Conservation (phyloP, 352 stramenopile species). For the Albugo laibachii region DNA sequence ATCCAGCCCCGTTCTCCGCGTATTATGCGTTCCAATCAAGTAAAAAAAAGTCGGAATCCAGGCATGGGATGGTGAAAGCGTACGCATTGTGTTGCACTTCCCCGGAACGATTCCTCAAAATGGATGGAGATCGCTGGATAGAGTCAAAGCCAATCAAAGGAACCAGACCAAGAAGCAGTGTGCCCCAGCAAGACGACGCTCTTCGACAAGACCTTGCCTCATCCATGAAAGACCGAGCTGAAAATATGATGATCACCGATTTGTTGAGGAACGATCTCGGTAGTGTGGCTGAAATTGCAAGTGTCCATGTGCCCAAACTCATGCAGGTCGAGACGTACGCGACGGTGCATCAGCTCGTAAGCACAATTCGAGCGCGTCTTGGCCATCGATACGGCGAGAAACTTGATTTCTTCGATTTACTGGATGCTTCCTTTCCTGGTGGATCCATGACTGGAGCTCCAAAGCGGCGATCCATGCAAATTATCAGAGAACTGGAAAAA, state of each 20-base stretch:
- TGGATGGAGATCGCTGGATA: conserved; percentile 52
- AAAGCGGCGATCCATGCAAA: conserved; percentile 92
- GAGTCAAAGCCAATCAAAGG: conserved; percentile 97
- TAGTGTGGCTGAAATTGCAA: conserved; percentile 80
- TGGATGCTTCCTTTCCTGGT: conserved; percentile 90
- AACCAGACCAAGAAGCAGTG: conserved; percentile 48
- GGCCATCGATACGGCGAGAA: conserved; percentile 5
- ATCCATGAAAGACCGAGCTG: conserved; percentile 86
- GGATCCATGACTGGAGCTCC: conserved; percentile 96
- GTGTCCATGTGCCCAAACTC: conserved; percentile 83
- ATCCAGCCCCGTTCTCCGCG: conserved; percentile 89
- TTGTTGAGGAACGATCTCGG: conserved; percentile 92
- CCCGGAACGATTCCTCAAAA: conserved; percentile 87
- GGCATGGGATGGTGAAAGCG: conserved; percentile 1
- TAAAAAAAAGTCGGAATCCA: background rate
- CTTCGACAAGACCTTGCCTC: conserved; percentile 54
- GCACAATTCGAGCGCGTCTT: conserved; percentile 79
- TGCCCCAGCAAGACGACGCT: conserved; percentile 21
- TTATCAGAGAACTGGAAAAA: conserved; percentile 86
- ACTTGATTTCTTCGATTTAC: conserved; percentile 71
- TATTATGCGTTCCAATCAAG: conserved; percentile 42
- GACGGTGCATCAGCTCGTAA: conserved; percentile 96
- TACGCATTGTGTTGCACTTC: conserved; percentile 91
- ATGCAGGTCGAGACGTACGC: conserved; percentile 92
- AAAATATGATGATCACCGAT: conserved; percentile 98